Conservation (phyloP, 2,329 filamentous ascomycete species). For the Coleophoma cylindrospora region DNA sequence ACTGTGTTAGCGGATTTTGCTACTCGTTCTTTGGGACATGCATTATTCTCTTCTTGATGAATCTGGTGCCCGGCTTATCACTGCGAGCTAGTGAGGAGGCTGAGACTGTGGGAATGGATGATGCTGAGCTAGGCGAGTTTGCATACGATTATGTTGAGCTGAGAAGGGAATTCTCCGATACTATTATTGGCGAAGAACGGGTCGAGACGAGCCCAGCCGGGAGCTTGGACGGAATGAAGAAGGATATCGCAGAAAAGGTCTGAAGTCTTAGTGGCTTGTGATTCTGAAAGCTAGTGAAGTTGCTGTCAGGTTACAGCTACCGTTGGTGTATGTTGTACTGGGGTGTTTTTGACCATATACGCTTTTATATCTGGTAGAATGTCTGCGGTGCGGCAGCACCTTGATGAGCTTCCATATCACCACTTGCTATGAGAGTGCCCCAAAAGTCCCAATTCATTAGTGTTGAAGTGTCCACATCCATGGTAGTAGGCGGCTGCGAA, state of each 20-base stretch:
- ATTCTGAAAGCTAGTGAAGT: not conserved
- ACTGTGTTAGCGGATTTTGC: slow-evolving; percentile 66
- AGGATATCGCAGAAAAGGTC: not conserved
- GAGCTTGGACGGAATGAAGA: not conserved
- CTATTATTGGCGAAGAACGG: slow-evolving; percentile 3
- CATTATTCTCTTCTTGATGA: slow-evolving; percentile 73
- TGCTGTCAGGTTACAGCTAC: not conserved
- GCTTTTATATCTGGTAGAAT: too few relatives aligned
- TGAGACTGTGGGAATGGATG: slow-evolving; percentile 78
- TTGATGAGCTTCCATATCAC: not conserved
- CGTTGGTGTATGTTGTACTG: not conserved
- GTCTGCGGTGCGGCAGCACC: not conserved
- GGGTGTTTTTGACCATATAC: too few relatives aligned
- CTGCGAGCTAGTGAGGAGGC: slow-evolving; percentile 39
- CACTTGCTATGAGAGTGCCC: not conserved
- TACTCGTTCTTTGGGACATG: slow-evolving; percentile 76
- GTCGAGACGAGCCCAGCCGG: not conserved
- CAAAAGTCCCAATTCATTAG: not conserved
- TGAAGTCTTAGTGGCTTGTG: not conserved
- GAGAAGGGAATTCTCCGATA: slow-evolving; percentile 4
- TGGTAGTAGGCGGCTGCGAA: not conserved
- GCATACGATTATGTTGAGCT: slow-evolving; percentile 67
- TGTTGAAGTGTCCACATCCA: not conserved
- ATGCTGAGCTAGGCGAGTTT: slow-evolving; percentile 85
- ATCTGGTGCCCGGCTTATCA: slow-evolving; percentile 67